Evolutionary conservation across 1,139 yeast species (phyloP).

Genomic region (Trichomonascaceae sp.): DNA sequence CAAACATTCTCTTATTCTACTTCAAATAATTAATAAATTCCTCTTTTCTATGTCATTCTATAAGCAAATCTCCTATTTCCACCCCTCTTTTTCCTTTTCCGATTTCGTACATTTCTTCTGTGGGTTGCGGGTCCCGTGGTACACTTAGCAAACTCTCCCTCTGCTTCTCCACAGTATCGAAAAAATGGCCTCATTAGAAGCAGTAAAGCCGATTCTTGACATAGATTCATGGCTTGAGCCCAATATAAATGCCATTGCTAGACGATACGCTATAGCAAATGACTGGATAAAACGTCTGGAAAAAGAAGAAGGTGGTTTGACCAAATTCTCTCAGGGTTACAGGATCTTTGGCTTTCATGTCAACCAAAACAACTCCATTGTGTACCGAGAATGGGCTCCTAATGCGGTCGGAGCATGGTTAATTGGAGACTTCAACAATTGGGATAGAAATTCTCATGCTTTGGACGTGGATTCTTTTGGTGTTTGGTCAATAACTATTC

Average conservation of each 20-base stretch:
- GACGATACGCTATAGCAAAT: conserved; percentile 50
- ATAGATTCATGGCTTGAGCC: conserved; percentile 90
- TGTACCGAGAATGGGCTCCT: conserved; percentile 83
- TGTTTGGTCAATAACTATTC: conserved; percentile 55
- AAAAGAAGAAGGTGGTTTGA: conserved; percentile 43
- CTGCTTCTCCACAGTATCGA: background rate
- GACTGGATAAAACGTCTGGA: conserved; percentile 50
- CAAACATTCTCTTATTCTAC: background rate
- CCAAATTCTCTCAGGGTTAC: conserved; percentile 54
- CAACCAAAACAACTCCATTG: conserved; percentile 46
- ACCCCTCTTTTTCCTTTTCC: background rate
- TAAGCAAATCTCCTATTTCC: background rate
- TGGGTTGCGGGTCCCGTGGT: background rate
- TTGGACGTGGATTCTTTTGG: conserved; percentile 61
- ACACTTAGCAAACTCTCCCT: background rate
- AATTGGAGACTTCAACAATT: conserved; percentile 85
- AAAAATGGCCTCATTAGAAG: conserved; percentile 1
- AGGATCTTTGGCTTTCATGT: conserved; percentile 72
- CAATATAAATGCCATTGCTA: conserved; percentile 52
- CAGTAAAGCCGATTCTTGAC: conserved; percentile 34
- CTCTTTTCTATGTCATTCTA: background rate
- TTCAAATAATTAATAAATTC: background rate
- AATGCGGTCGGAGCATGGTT: conserved; percentile 68
- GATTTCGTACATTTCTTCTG: background rate
- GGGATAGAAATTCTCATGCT: conserved; percentile 60